These are phyloP conservation scores for Cutaneotrichosporon cavernicola DNA, from an alignment of 1,284 basidiomycete species.

Conservation along the genomic window DNA sequence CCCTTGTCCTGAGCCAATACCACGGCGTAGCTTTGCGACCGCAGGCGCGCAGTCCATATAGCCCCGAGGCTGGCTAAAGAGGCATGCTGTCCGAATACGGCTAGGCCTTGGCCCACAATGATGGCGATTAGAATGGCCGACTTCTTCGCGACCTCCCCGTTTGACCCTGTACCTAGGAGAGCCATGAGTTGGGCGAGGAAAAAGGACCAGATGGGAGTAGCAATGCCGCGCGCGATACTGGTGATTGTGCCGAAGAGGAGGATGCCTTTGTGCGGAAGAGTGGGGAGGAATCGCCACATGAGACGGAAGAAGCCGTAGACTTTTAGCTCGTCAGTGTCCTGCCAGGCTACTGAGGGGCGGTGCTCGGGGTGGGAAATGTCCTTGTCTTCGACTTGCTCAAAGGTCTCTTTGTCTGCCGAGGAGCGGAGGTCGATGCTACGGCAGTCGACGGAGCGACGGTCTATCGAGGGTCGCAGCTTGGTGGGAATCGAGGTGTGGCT, in stretches of 20 bases:
- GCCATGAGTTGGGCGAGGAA: constrained; percentile 79
- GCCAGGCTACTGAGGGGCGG: neutral
- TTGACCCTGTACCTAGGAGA: constrained; percentile 70
- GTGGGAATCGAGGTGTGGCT: neutral
- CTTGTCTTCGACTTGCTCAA: neutral
- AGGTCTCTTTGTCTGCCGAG: neutral
- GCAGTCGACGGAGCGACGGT: neutral
- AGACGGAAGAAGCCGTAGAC: constrained; percentile 55
- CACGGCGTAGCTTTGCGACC: constrained; percentile 61
- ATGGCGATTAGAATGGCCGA: constrained; percentile 62
- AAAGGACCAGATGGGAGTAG: constrained; percentile 89
- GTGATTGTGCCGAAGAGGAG: constrained; percentile 67
- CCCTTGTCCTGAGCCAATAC: constrained; percentile 79
- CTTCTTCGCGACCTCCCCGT: constrained; percentile 62
- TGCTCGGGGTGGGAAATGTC: neutral
- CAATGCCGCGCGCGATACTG: constrained; percentile 69
- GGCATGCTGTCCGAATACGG: constrained; percentile 71
- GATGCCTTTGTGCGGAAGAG: constrained; percentile 70
- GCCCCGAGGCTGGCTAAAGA: constrained; percentile 72
- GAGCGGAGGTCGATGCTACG: neutral
- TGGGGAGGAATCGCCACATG: constrained; percentile 65
- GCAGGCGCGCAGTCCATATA: constrained; percentile 71
- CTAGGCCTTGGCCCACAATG: constrained; percentile 70
- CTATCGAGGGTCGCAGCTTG: too few relatives aligned
- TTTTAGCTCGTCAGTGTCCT: neutral